Conservation (phyloP, 2,329 filamentous ascomycete genomes). For the Diaporthe destruens region DNA sequence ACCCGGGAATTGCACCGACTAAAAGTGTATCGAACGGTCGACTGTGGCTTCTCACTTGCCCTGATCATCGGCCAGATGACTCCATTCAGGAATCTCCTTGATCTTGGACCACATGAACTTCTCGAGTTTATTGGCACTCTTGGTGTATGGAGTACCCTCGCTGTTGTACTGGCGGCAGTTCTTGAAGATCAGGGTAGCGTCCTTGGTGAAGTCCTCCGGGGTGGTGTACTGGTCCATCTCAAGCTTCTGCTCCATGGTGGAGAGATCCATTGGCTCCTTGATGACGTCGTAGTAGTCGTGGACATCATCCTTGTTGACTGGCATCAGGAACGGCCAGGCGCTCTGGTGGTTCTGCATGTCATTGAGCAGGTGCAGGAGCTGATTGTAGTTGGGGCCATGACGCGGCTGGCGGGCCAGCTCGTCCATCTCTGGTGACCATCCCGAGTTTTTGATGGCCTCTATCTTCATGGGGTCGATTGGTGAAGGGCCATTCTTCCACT, state of each 20-base stretch:
- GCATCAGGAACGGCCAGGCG: conserved; percentile 94
- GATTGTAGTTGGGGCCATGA: conserved; percentile 96
- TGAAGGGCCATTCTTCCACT: conserved; percentile 81
- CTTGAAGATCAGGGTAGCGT: conserved; percentile 90
- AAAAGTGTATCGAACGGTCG: not conserved
- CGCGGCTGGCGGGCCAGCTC: conserved; percentile 93
- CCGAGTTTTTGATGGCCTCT: conserved; percentile 88
- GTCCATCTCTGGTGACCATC: conserved; percentile 98
- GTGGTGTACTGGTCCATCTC: conserved; percentile 92
- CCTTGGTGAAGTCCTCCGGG: conserved; percentile 91
- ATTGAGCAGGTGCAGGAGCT: conserved; percentile 91
- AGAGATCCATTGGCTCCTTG: conserved; percentile 96
- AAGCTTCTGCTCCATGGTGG: conserved; percentile 95
- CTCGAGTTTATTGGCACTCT: conserved; percentile 91
- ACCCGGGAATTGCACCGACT: not conserved
- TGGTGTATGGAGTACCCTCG: conserved; percentile 93
- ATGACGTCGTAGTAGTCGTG: conserved; percentile 99
- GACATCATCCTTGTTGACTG: conserved; percentile 95
- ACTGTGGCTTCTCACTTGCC: conserved; percentile 25
- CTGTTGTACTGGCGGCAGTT: conserved; percentile 98
- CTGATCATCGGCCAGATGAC: conserved; percentile 62
- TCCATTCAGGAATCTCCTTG: conserved; percentile 94
- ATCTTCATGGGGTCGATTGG: conserved; percentile 89
- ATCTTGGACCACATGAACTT: conserved; percentile 97
- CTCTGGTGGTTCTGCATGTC: conserved; percentile 94